Conservation (phyloP, 2,329 filamentous ascomycete genomes). For the Cadophora sp. region DNA sequence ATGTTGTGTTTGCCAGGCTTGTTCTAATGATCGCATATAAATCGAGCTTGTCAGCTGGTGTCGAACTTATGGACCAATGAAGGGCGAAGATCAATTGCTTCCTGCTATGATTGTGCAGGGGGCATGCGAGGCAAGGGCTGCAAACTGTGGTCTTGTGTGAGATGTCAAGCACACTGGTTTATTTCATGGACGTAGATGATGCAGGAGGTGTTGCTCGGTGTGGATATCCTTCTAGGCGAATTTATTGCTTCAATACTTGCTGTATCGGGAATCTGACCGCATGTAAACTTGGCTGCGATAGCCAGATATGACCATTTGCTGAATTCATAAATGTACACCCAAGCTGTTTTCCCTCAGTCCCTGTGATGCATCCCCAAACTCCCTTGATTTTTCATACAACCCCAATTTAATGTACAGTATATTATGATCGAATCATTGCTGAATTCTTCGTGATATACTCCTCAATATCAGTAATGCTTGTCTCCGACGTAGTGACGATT, state of each 20-base stretch:
- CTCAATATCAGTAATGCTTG: neutral
- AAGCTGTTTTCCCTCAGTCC: neutral
- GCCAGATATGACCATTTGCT: constrained; percentile 7
- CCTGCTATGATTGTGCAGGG: neutral
- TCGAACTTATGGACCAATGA: neutral
- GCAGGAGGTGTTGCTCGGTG: neutral
- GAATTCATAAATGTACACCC: neutral
- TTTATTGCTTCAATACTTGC: neutral
- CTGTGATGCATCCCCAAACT: constrained; percentile 8
- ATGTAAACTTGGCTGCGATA: neutral
- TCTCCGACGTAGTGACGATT: neutral
- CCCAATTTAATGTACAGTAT: constrained; percentile 6
- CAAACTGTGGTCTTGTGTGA: too few species aligned
- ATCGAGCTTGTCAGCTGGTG: neutral
- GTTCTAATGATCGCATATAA: neutral
- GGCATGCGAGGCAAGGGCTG: too few species aligned
- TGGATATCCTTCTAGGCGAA: neutral
- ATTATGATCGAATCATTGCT: neutral
- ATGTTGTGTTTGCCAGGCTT: neutral
- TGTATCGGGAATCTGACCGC: neutral
- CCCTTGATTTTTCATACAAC: neutral
- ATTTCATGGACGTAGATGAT: neutral
- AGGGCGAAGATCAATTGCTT: neutral
- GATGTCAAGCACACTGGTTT: neutral
- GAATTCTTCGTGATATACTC: too few species aligned